A percentile compares a stretch with the other conserved stretches of the same genome.
Conservation (phyloP, 305 asterid genomes). For the Fraxinus velutina region DNA sequence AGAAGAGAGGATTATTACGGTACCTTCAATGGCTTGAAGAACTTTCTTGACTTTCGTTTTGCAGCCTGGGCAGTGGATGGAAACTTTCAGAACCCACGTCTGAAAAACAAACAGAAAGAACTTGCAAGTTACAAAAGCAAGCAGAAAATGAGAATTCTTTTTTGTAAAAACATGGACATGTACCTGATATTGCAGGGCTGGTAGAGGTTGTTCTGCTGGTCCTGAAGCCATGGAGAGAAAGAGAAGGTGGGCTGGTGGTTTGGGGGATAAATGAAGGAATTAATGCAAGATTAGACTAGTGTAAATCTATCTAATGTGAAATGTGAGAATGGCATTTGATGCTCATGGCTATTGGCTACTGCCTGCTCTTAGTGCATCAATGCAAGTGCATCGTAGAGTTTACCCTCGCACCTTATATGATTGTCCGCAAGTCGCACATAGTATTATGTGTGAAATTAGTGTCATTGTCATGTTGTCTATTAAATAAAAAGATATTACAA, state of each 20-base stretch:
- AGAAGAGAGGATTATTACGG: background rate
- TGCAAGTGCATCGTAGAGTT: background rate
- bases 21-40: slow-evolving; percentile 76
- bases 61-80: slow-evolving; percentile 89
- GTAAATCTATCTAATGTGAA: background rate
- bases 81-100: slow-evolving; percentile 81
- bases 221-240: slow-evolving; percentile 43
- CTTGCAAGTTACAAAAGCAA: background rate
- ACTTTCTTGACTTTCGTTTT: slow-evolving; percentile 74
- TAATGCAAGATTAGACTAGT: slow-evolving; percentile 19
- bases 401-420: background rate
- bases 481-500: background rate
- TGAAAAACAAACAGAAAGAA: slow-evolving; percentile 26
- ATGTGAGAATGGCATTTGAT: slow-evolving; percentile 7
- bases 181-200: slow-evolving; percentile 60
- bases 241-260: background rate
- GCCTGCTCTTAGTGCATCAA: background rate
- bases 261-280: slow-evolving; percentile 15
- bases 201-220: slow-evolving; percentile 41
- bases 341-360: background rate
- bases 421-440: background rate
- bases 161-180: background rate
- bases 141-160: background rate
- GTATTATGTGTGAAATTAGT: background rate
- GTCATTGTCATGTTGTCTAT: background rate